Percentiles rank a stretch among this genome's conserved stretches.
These are phyloP conservation scores for Penicillium sp. DNA, from an alignment of 2,329 filamentous ascomycete genomes.

Conservation along the genomic window DNA sequence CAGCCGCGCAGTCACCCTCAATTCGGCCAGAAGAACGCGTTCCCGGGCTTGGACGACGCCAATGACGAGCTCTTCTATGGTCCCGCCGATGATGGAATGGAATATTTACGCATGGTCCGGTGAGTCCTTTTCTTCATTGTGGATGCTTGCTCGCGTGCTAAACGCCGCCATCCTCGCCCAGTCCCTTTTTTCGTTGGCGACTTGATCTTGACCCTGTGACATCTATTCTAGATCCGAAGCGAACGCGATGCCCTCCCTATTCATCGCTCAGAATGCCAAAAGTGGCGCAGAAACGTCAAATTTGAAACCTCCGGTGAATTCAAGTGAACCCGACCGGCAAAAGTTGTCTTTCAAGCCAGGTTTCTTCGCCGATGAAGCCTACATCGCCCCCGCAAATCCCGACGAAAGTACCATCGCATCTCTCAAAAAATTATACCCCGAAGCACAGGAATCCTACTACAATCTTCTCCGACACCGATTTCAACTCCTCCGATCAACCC, in stretches of 20 bases:
- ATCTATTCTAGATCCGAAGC: slow-evolving; percentile 69
- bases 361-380: slow-evolving; percentile 79
- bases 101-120: slow-evolving; percentile 73
- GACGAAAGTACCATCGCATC: slow-evolving; percentile 42
- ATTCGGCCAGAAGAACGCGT: slow-evolving; percentile 73
- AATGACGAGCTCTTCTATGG: slow-evolving; percentile 67
- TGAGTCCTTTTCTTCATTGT: slow-evolving; percentile 47
- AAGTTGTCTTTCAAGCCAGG: slow-evolving; percentile 60
- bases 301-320: not conserved
- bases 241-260: slow-evolving; percentile 70
- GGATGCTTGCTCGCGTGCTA: slow-evolving; percentile 24
- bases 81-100: slow-evolving; percentile 68
- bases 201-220: slow-evolving; percentile 12
- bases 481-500: slow-evolving; percentile 61
- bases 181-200: not conserved
- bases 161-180: slow-evolving; percentile 16
- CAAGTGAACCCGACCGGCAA: slow-evolving; percentile 6
- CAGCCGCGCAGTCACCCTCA: slow-evolving; percentile 61
- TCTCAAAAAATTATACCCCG: slow-evolving; percentile 37
- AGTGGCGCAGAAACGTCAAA: not conserved
- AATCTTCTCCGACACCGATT: slow-evolving; percentile 69
- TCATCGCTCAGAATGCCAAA: slow-evolving; percentile 62
- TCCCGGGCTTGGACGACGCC: slow-evolving; percentile 63
- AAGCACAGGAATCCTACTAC: slow-evolving; percentile 70
- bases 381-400: slow-evolving; percentile 63